Evolutionary conservation across 352 stramenopile genomes (phyloP).

Genomic region (Globisporangium cystogenes): DNA sequence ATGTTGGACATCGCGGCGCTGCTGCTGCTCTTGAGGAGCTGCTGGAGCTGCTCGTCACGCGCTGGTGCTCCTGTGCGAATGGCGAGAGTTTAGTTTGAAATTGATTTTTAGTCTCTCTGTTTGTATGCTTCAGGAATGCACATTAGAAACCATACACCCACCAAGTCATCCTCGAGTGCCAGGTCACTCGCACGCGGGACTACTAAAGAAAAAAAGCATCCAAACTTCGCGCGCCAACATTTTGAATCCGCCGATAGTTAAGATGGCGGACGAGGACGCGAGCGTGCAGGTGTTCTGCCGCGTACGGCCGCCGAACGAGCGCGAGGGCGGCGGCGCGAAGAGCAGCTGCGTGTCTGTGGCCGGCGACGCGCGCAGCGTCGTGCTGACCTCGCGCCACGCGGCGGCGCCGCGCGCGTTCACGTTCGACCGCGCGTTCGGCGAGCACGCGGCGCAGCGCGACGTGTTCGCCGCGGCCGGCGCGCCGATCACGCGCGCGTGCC

Average conservation of each 20-base stretch:
- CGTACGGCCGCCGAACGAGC: slow-evolving; percentile 76
- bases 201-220: background rate
- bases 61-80: too few species aligned
- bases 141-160: background rate
- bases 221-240: background rate
- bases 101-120: background rate
- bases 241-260: background rate
- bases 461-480: slow-evolving; percentile 86
- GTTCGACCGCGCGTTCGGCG: slow-evolving; percentile 90
- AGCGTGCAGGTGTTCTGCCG: slow-evolving; percentile 88
- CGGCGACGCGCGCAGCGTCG: slow-evolving; percentile 36
- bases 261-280: slow-evolving; percentile 24
- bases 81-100: too few species aligned
- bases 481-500: slow-evolving; percentile 75
- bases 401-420: slow-evolving; percentile 50
- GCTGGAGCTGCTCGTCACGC: background rate
- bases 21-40: background rate
- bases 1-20: slow-evolving; percentile 91
- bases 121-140: background rate
- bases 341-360: slow-evolving; percentile 39
- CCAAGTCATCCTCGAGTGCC: too few species aligned
- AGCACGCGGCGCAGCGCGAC: slow-evolving; percentile 87
- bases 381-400: slow-evolving; percentile 46
- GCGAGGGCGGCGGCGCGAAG: slow-evolving; percentile 32
- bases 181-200: too few species aligned